These are phyloP conservation scores for Nevesoporus exiguus DNA, from an alignment of 768 basidiomycete genomes.

Conservation along the genomic window DNA sequence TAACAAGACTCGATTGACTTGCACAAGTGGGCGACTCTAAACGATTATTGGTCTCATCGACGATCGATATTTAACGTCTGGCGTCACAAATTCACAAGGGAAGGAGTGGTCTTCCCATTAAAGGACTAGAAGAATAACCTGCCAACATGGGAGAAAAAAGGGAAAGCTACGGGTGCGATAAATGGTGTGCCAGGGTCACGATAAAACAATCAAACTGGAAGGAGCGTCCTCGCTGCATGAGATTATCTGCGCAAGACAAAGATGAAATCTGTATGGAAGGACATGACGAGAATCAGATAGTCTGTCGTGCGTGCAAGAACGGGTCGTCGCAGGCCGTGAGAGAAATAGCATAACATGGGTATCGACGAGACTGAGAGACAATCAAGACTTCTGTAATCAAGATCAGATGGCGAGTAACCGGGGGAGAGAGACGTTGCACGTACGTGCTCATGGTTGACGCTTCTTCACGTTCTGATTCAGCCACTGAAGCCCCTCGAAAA, in stretches of 20 bases:
- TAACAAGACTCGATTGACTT: background rate
- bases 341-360: constrained; percentile 35
- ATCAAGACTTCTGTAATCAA: constrained; percentile 17
- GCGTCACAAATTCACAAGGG: constrained; percentile 23
- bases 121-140: constrained; percentile 14
- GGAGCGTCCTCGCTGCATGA: constrained; percentile 16
- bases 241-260: constrained; percentile 27
- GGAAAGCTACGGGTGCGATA: constrained; percentile 15
- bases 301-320: constrained; percentile 35
- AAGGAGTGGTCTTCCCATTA: constrained; percentile 24
- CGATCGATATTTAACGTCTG: constrained; percentile 11
- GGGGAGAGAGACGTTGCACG: constrained; percentile 11
- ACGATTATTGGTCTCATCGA: constrained; percentile 16
- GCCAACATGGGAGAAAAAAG: constrained; percentile 15
- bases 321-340: constrained; percentile 34
- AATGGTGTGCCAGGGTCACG: constrained; percentile 12
- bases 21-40: constrained; percentile 7
- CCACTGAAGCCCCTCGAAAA: constrained; percentile 98
- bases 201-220: constrained; percentile 10
- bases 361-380: constrained; percentile 24
- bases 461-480: constrained; percentile 96
- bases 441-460: constrained; percentile 59
- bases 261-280: constrained; percentile 15
- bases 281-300: constrained; percentile 33
- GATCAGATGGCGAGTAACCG: constrained; percentile 25